Percentiles rank a stretch among this genome's conserved stretches.
Conservation (phyloP, 805 yeast species). For the Brettanomyces sp. region DNA sequence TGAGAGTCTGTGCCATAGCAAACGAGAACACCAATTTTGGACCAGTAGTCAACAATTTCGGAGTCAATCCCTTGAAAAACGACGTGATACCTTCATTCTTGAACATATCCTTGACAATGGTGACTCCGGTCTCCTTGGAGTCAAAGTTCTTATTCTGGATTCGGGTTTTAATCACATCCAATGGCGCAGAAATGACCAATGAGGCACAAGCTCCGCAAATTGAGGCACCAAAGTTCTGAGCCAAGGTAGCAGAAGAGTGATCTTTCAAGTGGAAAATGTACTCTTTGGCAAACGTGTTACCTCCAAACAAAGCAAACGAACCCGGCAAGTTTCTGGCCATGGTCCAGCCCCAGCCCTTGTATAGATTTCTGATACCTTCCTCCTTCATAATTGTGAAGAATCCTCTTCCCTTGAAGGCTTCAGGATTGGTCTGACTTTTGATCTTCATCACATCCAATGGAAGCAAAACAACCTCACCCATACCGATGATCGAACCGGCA, state of each 20-base stretch:
- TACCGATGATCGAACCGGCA: slow-evolving; percentile 95
- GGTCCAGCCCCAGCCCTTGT: slow-evolving; percentile 99
- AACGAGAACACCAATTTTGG: slow-evolving; percentile 97
- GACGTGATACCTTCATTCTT: slow-evolving; percentile 84
- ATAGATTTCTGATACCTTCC: slow-evolving; percentile 79
- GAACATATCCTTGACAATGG: slow-evolving; percentile 85
- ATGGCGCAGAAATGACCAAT: slow-evolving; percentile 91
- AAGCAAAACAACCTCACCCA: slow-evolving; percentile 91
- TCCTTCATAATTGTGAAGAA: slow-evolving; percentile 76
- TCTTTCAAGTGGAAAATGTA: slow-evolving; percentile 80
- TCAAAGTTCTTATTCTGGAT: slow-evolving; percentile 95
- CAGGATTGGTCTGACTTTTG: slow-evolving; percentile 99
- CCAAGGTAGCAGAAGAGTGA: slow-evolving; percentile 88
- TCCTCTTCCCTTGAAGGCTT: slow-evolving; percentile 97
- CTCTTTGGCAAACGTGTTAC: slow-evolving; percentile 98
- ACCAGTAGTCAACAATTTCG: slow-evolving; percentile 94
- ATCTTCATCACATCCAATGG: slow-evolving; percentile 96
- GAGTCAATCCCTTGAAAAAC: slow-evolving; percentile 94
- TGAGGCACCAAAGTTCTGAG: slow-evolving; percentile 89
- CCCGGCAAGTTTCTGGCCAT: slow-evolving; percentile 99
- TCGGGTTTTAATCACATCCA: slow-evolving; percentile 97
- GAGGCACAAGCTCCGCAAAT: slow-evolving; percentile 96
- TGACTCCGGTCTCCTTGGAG: slow-evolving; percentile 89
- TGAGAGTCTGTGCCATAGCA: slow-evolving; percentile 93
- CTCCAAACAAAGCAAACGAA: slow-evolving; percentile 94